These are phyloP conservation scores for Monosporozyma solicola DNA, from an alignment of 805 yeast species.

Conservation along the genomic window DNA sequence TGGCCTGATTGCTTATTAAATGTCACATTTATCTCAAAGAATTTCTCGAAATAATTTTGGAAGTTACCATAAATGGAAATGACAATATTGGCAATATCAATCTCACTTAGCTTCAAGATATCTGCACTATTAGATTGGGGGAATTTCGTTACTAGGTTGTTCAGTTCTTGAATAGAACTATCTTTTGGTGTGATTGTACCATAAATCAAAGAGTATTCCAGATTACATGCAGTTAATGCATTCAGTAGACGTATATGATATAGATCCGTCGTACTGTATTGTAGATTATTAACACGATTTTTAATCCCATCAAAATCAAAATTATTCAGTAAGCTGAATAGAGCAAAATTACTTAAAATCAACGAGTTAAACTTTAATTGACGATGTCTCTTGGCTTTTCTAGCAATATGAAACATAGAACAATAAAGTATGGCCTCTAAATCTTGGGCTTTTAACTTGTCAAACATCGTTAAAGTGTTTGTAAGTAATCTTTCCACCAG, in stretches of 20 bases:
- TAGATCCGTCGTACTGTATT: conserved; percentile 34
- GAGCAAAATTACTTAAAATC: conserved; percentile 43
- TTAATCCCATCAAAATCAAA: conserved; percentile 37
- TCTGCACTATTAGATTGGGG: conserved; percentile 48
- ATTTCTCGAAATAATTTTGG: conserved; percentile 15
- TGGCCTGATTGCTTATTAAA: background rate
- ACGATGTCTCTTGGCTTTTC: conserved; percentile 38
- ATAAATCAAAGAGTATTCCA: conserved; percentile 42
- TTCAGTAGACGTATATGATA: conserved; percentile 49
- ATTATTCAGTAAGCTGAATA: conserved; percentile 40
- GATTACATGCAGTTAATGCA: conserved; percentile 42
- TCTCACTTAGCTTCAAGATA: conserved; percentile 43
- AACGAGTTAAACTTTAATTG: conserved; percentile 47
- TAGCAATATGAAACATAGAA: conserved; percentile 44
- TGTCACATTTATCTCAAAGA: conserved; percentile 8
- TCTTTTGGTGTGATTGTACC: conserved; percentile 31
- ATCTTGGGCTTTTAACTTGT: conserved; percentile 50
- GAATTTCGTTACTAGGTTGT: conserved; percentile 37
- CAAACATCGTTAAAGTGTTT: conserved; percentile 39
- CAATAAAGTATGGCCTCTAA: conserved; percentile 51
- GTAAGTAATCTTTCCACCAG: conserved; percentile 44
- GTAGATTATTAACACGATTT: conserved; percentile 28
- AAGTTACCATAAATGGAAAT: conserved; percentile 24
- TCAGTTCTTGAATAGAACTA: conserved; percentile 29
- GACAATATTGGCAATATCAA: conserved; percentile 34